These are phyloP conservation scores for Solanum hybrid DNA, from an alignment of 305 asterid genomes.

Conservation along the genomic window DNA sequence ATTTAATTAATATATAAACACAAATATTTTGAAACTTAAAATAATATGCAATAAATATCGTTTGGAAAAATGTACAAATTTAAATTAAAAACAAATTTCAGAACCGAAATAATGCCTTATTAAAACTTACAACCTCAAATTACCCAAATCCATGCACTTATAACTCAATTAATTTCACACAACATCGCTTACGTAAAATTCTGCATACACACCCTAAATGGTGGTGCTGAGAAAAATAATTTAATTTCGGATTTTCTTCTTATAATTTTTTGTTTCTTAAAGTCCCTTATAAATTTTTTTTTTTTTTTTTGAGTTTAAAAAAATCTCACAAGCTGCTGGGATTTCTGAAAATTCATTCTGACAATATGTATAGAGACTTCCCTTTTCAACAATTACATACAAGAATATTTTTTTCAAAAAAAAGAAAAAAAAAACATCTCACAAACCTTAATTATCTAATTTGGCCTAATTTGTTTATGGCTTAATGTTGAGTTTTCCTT, in stretches of 20 bases:
- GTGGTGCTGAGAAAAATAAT: not conserved
- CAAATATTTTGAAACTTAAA: not conserved
- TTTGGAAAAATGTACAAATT: not conserved
- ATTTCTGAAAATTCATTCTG: slow-evolving; percentile 7
- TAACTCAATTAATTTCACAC: not conserved
- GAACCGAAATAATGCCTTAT: not conserved
- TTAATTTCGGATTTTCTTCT: not conserved
- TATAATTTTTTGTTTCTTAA: not conserved
- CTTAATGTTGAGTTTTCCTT: not conserved
- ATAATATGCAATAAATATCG: not conserved
- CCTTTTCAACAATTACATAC: slow-evolving; percentile 18
- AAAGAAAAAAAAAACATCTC: not conserved
- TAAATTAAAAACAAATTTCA: not conserved
- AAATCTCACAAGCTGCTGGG: not conserved
- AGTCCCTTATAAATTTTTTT: not conserved
- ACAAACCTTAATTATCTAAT: not conserved
- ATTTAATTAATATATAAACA: not conserved
- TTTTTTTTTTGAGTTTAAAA: not conserved
- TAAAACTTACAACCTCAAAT: not conserved
- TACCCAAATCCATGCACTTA: not conserved
- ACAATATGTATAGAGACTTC: slow-evolving; percentile 7
- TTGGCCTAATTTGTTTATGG: not conserved
- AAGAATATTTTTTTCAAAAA: not conserved
- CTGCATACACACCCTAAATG: not conserved
- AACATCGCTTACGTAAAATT: not conserved